Percentiles rank a stretch among this genome's conserved stretches.
Evolutionary conservation across 2,329 filamentous ascomycete species (phyloP).

Genomic region (Trichoderma endophyticum): DNA sequence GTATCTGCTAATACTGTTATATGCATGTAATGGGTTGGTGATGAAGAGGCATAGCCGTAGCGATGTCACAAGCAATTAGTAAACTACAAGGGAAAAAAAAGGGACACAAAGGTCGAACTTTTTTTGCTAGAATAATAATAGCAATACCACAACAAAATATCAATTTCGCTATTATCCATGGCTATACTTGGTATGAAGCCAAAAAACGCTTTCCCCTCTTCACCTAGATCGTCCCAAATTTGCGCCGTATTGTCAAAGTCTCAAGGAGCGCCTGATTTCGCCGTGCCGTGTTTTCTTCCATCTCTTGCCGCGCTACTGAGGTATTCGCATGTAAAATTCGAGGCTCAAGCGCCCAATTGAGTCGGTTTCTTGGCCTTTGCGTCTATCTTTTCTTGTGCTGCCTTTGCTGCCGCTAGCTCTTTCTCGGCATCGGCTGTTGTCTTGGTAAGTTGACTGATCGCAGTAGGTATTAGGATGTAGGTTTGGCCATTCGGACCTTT

Average conservation of each 20-base stretch:
- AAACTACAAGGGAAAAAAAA: background rate
- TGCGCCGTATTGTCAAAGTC: constrained; percentile 8
- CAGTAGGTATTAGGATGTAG: background rate
- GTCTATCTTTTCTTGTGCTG: background rate
- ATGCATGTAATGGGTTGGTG: background rate
- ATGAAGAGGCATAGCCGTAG: background rate
- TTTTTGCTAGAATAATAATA: background rate
- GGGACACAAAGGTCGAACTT: background rate
- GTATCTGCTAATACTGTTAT: background rate
- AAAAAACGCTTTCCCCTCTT: background rate
- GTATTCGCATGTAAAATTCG: background rate
- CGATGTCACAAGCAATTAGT: background rate
- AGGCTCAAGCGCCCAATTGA: background rate
- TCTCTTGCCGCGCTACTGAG: background rate
- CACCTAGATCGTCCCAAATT: background rate
- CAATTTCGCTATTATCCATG: background rate
- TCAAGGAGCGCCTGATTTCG: constrained; percentile 16
- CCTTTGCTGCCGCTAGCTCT: background rate
- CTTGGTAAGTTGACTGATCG: background rate
- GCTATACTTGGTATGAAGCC: background rate
- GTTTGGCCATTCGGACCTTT: background rate
- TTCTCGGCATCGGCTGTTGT: background rate
- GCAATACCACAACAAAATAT: background rate
- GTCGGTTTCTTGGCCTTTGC: background rate
- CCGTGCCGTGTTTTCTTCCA: background rate